Evolutionary conservation across 345 rosid genomes (phyloP).

Genomic region (Pistacia integerrima): DNA sequence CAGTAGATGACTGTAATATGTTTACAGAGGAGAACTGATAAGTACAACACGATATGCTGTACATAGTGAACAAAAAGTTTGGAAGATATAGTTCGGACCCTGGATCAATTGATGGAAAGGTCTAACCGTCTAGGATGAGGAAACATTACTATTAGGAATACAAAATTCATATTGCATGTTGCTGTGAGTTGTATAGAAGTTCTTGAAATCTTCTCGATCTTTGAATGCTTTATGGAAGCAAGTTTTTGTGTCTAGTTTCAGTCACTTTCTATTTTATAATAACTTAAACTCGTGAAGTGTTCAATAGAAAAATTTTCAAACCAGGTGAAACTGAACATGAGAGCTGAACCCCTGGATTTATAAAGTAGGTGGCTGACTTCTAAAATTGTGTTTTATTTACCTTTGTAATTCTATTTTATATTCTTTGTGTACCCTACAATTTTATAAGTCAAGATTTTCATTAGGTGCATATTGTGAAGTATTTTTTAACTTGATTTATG

Average conservation of each 20-base stretch:
- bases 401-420: background rate
- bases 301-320: background rate
- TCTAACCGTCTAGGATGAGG: constrained; percentile 5
- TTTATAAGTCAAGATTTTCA: background rate
- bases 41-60: background rate
- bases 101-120: background rate
- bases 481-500: background rate
- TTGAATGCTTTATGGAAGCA: background rate
- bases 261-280: background rate
- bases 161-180: background rate
- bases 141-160: background rate
- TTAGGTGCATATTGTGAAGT: background rate
- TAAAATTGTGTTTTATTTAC: too few relatives aligned
- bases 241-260: background rate
- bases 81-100: background rate
- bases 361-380: background rate
- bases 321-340: background rate
- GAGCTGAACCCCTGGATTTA: background rate
- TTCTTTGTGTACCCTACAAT: background rate
- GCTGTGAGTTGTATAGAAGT: background rate
- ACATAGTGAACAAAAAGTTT: background rate
- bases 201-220: background rate
- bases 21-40: background rate
- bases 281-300: background rate
- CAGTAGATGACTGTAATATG: background rate